Evolutionary conservation across 179 eudicot species (phyloP).

Genomic region (Drosera spatulata): DNA sequence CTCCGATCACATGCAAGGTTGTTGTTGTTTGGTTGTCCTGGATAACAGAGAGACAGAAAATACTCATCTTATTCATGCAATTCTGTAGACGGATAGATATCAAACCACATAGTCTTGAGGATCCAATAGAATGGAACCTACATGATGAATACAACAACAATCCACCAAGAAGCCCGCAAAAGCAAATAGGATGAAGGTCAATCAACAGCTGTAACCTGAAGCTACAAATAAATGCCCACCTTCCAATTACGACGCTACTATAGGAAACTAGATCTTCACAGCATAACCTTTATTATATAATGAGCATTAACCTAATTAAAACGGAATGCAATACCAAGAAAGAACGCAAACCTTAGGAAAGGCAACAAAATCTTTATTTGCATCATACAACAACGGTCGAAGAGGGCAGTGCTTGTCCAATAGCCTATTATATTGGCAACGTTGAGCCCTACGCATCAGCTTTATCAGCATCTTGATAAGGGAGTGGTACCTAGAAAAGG

Average conservation of each 20-base stretch:
- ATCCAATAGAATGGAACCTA: background rate
- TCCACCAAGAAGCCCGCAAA: too few species aligned
- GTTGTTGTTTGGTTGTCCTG: slow-evolving; percentile 13
- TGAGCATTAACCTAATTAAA: background rate
- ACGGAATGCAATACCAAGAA: background rate
- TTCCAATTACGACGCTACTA: too few species aligned
- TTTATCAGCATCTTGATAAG: slow-evolving; percentile 49
- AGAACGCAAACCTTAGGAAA: slow-evolving; percentile 25
- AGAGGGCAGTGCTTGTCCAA: slow-evolving; percentile 64
- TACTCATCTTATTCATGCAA: background rate
- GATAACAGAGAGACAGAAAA: slow-evolving; percentile 5
- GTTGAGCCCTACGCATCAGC: slow-evolving; percentile 36
- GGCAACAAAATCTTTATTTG: slow-evolving; percentile 11
- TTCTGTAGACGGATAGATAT: background rate
- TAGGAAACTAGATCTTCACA: too few species aligned
- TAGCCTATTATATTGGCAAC: slow-evolving; percentile 36
- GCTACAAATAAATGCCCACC: too few species aligned
- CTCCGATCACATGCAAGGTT: slow-evolving; percentile 1
- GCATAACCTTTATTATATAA: too few species aligned
- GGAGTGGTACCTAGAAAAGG: slow-evolving; percentile 51
- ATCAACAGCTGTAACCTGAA: too few species aligned
- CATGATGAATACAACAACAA: background rate
- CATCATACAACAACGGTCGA: slow-evolving; percentile 19
- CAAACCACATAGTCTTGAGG: background rate
- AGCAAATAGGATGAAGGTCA: too few species aligned